Evolutionary conservation across 495 filamentous ascomycete genomes (phyloP).

Genomic region (Chaetomium tenue): DNA sequence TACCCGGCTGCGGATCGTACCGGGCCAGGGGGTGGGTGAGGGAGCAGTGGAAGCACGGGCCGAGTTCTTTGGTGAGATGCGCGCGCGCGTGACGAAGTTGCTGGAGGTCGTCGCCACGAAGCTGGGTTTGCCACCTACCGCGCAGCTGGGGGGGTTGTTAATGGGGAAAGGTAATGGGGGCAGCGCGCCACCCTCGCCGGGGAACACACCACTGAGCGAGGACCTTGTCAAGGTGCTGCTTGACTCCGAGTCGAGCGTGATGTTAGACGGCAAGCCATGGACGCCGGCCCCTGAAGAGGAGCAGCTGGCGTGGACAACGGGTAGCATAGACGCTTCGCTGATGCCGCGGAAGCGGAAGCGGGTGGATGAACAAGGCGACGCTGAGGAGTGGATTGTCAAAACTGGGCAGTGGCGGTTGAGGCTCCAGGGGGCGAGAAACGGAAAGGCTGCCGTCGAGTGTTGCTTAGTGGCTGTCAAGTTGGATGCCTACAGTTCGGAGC

Average conservation of each 20-base stretch:
- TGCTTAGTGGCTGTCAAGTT: conserved; percentile 78
- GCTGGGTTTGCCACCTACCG: conserved; percentile 63
- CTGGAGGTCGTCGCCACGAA: conserved; percentile 81
- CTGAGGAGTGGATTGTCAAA: conserved; percentile 65
- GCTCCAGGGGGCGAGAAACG: conserved; percentile 55
- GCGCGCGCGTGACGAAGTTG: conserved; percentile 66
- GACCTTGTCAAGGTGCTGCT: conserved; percentile 67
- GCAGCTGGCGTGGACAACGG: neutral
- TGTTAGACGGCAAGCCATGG: conserved; percentile 63
- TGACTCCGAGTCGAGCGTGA: conserved; percentile 65
- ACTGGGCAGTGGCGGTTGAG: conserved; percentile 79
- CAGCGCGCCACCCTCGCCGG: conserved; percentile 59
- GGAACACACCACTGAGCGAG: conserved; percentile 68
- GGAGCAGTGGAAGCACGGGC: conserved; percentile 37
- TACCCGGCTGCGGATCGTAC: conserved; percentile 58
- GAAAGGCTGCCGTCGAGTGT: conserved; percentile 59
- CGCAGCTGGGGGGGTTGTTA: conserved; percentile 69
- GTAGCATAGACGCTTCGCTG: neutral
- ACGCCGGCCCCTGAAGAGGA: neutral
- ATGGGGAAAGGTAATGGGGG: conserved; percentile 44
- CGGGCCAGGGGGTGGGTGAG: neutral
- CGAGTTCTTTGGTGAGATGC: conserved; percentile 68
- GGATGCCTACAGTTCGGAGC: conserved; percentile 68
- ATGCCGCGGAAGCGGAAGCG: conserved; percentile 53
- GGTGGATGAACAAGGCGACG: conserved; percentile 33